Percentiles rank a stretch among this genome's conserved stretches.
phyloP scores from a whole-genome alignment of 345 rosid species.

The Cardamine resedifolia region DNA sequence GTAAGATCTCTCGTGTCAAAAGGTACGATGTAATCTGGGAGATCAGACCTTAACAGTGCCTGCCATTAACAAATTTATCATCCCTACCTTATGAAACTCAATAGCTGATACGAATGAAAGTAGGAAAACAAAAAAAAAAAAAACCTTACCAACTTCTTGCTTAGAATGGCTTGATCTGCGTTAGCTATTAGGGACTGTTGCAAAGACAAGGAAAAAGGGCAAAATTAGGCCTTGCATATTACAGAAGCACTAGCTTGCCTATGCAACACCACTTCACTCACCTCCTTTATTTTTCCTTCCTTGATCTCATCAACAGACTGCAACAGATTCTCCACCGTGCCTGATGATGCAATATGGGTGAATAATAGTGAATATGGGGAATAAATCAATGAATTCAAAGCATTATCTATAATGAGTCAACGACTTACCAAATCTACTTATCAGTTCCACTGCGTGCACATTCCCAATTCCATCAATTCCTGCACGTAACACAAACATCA shows the following conservation, averaged over 20 bases:
- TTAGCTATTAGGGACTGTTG: constrained; percentile 53
- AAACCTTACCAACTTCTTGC: constrained; percentile 86
- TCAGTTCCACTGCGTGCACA: constrained; percentile 71
- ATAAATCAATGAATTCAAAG: constrained; percentile 2
- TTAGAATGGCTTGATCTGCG: constrained; percentile 70
- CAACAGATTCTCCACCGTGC: constrained; percentile 74
- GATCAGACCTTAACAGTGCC: constrained; percentile 86
- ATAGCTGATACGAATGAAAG: not conserved
- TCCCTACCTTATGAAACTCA: not conserved
- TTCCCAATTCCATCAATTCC: constrained; percentile 89
- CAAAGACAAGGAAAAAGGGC: not conserved
- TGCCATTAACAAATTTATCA: constrained; percentile 36
- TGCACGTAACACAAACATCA: constrained; percentile 38
- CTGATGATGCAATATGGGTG: constrained; percentile 38
- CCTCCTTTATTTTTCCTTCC: constrained; percentile 65
- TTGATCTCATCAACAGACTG: constrained; percentile 66
- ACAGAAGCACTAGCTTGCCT: not conserved
- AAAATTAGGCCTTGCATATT: constrained; percentile 20
- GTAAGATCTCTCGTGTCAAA: constrained; percentile 59
- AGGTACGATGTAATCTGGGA: constrained; percentile 89
- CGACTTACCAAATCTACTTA: constrained; percentile 70
- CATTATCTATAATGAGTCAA: not conserved
- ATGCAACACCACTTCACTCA: constrained; percentile 26
- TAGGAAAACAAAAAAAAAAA: not conserved
- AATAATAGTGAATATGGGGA: not conserved